Conservation (phyloP, 805 yeast species). For the Starmera caribaea region DNA sequence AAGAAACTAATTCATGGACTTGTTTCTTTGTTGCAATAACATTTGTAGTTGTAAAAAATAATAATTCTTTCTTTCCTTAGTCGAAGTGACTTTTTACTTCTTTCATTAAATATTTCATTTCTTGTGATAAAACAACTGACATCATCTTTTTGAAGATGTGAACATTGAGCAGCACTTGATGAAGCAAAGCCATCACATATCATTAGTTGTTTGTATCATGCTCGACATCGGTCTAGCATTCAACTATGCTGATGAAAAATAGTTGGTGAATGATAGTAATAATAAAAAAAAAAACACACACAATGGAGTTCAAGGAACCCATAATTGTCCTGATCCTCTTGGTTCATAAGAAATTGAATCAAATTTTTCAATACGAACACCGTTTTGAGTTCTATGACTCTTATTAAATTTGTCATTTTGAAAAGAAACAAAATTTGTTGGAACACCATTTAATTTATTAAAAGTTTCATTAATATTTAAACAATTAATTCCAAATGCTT, state of each 20-base stretch:
- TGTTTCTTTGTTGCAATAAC: no score
- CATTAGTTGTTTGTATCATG: no score
- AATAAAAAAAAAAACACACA: background rate
- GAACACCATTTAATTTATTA: constrained; percentile 5
- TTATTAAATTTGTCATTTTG: background rate
- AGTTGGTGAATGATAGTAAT: background rate
- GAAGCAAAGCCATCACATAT: no score
- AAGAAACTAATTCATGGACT: no score
- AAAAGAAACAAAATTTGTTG: background rate
- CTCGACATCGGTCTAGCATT: no score
- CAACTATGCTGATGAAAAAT: background rate
- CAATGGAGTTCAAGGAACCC: constrained; percentile 35
- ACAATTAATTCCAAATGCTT: constrained; percentile 43
- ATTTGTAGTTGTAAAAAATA: no score
- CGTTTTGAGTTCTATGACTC: background rate
- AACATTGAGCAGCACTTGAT: no score
- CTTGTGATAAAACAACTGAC: no score
- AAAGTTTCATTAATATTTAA: constrained; percentile 44
- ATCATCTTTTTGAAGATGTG: no score
- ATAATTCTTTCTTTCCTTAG: no score
- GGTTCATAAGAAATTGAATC: constrained; percentile 46
- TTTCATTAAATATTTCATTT: no score
- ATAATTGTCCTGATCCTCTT: constrained; percentile 49
- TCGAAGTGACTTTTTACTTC: no score
- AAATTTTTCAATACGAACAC: constrained; percentile 32